phyloP scores from a whole-genome alignment of 768 basidiomycete genomes.

The Phaeolepiota aurea region DNA sequence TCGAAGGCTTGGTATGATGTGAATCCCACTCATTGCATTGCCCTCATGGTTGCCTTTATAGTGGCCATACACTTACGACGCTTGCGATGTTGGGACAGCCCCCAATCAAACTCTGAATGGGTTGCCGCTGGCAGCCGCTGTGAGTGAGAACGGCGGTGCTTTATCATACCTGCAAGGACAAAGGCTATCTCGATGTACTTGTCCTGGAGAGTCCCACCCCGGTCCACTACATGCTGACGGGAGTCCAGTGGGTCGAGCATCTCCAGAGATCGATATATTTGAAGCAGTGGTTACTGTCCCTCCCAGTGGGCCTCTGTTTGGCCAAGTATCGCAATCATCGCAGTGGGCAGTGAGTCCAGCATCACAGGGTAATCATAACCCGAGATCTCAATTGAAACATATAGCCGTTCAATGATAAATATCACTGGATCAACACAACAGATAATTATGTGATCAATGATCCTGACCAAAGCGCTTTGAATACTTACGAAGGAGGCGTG shows the following conservation, averaged over 20 bases:
- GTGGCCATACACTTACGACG: constrained; percentile 82
- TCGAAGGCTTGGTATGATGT: constrained; percentile 63
- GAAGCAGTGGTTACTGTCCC: constrained; percentile 56
- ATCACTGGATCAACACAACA: constrained; percentile 60
- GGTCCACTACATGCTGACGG: constrained; percentile 77
- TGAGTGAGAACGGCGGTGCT: constrained; percentile 52
- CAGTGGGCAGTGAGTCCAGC: constrained; percentile 63
- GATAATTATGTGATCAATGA: constrained; percentile 52
- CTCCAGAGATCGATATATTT: constrained; percentile 88
- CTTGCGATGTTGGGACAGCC: constrained; percentile 90
- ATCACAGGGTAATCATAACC: constrained; percentile 1
- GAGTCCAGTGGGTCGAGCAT: constrained; percentile 69
- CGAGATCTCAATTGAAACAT: no score
- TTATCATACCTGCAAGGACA: constrained; percentile 88
- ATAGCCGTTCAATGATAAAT: constrained; percentile 72
- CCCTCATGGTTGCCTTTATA: constrained; percentile 12
- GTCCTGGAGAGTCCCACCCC: constrained; percentile 77
- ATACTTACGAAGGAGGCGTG: constrained; percentile 65
- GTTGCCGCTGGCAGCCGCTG: constrained; percentile 49
- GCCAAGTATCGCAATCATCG: constrained; percentile 73
- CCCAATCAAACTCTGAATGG: constrained; percentile 75
- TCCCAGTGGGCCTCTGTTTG: constrained; percentile 21
- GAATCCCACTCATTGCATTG: neutral
- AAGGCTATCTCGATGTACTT: constrained; percentile 82
- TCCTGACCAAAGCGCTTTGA: constrained; percentile 39